Evolutionary conservation across 2,329 filamentous ascomycete genomes (phyloP), one percentile per base, ranked within the genome.

Genomic region (Fusarium sp.): DNA sequence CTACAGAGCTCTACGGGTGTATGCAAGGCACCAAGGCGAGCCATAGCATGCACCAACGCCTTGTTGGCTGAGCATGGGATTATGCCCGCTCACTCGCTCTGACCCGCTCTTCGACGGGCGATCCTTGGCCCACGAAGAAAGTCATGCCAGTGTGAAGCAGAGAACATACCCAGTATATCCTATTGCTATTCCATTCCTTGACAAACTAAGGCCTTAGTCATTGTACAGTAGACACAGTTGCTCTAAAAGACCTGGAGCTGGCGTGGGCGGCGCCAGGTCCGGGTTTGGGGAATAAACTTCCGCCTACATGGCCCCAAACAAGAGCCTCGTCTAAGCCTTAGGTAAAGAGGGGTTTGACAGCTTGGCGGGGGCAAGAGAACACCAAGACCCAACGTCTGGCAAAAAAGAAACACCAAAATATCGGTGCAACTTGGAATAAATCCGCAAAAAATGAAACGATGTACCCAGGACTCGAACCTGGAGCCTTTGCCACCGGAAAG

Each of bases 401-500:
- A 47, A 47, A 47, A 47, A 47, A 17, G 14, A 47, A 47, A 47
- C 14, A 27, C 43, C 14, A 17, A 9, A 47, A 47, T 17, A 8
- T 5, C 14, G 43, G 22, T 17, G 22, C 4, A 27, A 27, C 8
- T 17, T 47, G 14, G 0, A 10, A 17, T 3, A 27, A 47, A 27
- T 11, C 9, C 43, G 22, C 43, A 25, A 47, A 47, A 47, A 27
- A 11, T 27, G 8, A 47, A 4, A 56, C 60, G 79, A 37, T 81
- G 70, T 65, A 50, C 75, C 75, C 77, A 80, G 79, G 80, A 79
- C 77, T 81, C 80, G 80, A 81, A 81, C 80, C 80, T 80, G 76
- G 73, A 82, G 60, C 78, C 78, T 81, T 79, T 76, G 76, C 80
- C 80, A 81, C 80, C 80, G 79, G 80, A 81, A 80, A 80, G 79